These are phyloP conservation scores for Linnemannia hyalina DNA, from an alignment of 192 early-diverging fungal species.

Conservation along the genomic window DNA sequence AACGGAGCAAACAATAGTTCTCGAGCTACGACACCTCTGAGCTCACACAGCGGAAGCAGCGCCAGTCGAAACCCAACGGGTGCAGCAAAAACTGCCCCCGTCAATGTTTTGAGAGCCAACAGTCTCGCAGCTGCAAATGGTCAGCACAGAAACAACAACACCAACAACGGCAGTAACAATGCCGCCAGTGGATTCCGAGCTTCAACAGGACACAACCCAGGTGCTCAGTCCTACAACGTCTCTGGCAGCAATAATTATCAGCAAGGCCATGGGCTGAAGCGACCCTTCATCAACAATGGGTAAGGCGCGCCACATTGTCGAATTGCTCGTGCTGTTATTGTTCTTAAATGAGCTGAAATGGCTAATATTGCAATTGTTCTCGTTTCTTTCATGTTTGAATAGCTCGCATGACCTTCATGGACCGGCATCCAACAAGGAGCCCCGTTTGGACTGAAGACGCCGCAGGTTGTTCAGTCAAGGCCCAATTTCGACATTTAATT, in stretches of 20 bases:
- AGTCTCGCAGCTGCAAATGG: slow-evolving; percentile 28
- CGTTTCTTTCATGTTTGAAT: background rate
- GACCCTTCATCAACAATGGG: slow-evolving; percentile 15
- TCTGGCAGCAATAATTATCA: background rate
- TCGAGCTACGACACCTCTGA: background rate
- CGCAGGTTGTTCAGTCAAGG: background rate
- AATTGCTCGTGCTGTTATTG: no score
- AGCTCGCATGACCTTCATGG: slow-evolving; percentile 9
- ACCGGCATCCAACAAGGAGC: slow-evolving; percentile 18
- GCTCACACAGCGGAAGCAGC: background rate
- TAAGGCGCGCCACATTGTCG: background rate
- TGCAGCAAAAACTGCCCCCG: background rate
- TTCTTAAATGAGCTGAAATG: no score
- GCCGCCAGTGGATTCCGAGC: background rate
- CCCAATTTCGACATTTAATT: background rate
- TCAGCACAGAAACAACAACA: slow-evolving; percentile 13
- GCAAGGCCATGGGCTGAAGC: slow-evolving; percentile 22
- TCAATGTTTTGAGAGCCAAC: slow-evolving; percentile 30
- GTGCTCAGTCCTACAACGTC: background rate
- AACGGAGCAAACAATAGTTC: background rate
- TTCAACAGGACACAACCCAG: background rate
- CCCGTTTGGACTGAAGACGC: slow-evolving; percentile 11
- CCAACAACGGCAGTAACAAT: background rate
- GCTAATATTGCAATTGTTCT: background rate
- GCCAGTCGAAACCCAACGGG: background rate